Percentiles rank a stretch among this genome's conserved stretches.
Conservation (phyloP, 1,139 yeast genomes). For the Eremothecium coryli region DNA sequence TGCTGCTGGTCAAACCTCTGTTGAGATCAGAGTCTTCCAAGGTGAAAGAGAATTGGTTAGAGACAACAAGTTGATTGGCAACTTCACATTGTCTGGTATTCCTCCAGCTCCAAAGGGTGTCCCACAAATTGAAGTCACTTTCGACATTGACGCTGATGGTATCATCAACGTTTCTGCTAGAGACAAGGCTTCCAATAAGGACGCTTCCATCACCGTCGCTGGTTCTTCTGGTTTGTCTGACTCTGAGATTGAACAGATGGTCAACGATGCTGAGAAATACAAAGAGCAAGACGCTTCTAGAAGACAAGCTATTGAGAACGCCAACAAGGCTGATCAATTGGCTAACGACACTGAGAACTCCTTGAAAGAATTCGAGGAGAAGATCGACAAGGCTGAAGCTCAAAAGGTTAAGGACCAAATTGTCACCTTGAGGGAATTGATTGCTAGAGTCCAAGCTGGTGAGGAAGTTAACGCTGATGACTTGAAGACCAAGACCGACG, state of each 20-base stretch:
- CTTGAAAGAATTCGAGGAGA: slow-evolving; percentile 87
- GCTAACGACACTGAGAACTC: slow-evolving; percentile 95
- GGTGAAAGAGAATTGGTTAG: slow-evolving; percentile 99
- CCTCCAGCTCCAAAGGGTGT: slow-evolving; percentile 99
- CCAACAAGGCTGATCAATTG: slow-evolving; percentile 96
- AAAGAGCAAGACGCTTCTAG: slow-evolving; percentile 94
- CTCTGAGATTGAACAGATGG: slow-evolving; percentile 96
- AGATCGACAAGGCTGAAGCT: slow-evolving; percentile 74
- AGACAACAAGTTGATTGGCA: slow-evolving; percentile 97
- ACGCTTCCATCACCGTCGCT: slow-evolving; percentile 97
- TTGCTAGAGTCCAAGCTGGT: slow-evolving; percentile 91
- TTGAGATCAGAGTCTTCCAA: slow-evolving; percentile 98
- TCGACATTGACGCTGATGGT: slow-evolving; percentile 98
- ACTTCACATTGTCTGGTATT: slow-evolving; percentile 90
- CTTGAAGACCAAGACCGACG: slow-evolving; percentile 88
- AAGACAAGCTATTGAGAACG: slow-evolving; percentile 86
- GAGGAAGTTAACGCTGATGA: slow-evolving; percentile 70
- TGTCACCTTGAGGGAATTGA: slow-evolving; percentile 73
- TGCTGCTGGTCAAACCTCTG: slow-evolving; percentile 97
- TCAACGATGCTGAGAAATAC: slow-evolving; percentile 94
- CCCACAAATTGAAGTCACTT: slow-evolving; percentile 96
- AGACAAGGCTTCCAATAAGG: slow-evolving; percentile 97
- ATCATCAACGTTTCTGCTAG: slow-evolving; percentile 97
- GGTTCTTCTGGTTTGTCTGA: slow-evolving; percentile 97
- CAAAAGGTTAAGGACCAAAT: slow-evolving; percentile 69